Evolutionary conservation across 305 asterid species (phyloP).

Genomic region (Fraxinus baroniana): DNA sequence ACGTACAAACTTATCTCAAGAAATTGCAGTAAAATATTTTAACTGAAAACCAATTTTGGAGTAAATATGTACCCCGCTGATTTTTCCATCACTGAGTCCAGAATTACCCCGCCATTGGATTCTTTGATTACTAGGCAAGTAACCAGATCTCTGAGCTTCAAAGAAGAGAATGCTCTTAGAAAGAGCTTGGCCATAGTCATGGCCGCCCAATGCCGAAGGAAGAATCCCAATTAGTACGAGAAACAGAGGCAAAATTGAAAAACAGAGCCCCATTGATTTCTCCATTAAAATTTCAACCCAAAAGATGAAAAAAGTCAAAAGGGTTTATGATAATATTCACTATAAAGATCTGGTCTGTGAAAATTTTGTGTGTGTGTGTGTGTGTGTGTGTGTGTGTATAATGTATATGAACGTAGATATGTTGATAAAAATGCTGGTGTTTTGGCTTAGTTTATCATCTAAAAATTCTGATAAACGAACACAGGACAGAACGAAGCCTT

Average conservation of each 20-base stretch:
- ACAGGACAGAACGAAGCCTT: constrained; percentile 25
- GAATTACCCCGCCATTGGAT: constrained; percentile 92
- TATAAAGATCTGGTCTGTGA: constrained; percentile 39
- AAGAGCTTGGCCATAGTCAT: constrained; percentile 85
- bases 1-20: not conserved
- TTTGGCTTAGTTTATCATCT: constrained; percentile 37
- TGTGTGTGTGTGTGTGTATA: not conserved
- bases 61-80: constrained; percentile 57
- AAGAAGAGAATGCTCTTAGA: constrained; percentile 81
- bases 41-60: not conserved
- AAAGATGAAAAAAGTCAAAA: constrained; percentile 17
- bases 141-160: constrained; percentile 99
- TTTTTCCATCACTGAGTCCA: constrained; percentile 88
- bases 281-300: constrained; percentile 41
- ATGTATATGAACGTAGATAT: not conserved
- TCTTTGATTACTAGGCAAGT: constrained; percentile 67
- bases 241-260: constrained; percentile 53
- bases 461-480: constrained; percentile 34
- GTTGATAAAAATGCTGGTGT: constrained; percentile 29
- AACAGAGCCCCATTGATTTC: constrained; percentile 45
- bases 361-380: not conserved
- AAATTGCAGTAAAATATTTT: not conserved
- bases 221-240: constrained; percentile 38
- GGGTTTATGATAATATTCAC: constrained; percentile 3
- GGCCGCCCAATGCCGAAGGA: constrained; percentile 65